phyloP scores from a whole-genome alignment of 2,329 filamentous ascomycete genomes.

The Fusarium equiseti region DNA sequence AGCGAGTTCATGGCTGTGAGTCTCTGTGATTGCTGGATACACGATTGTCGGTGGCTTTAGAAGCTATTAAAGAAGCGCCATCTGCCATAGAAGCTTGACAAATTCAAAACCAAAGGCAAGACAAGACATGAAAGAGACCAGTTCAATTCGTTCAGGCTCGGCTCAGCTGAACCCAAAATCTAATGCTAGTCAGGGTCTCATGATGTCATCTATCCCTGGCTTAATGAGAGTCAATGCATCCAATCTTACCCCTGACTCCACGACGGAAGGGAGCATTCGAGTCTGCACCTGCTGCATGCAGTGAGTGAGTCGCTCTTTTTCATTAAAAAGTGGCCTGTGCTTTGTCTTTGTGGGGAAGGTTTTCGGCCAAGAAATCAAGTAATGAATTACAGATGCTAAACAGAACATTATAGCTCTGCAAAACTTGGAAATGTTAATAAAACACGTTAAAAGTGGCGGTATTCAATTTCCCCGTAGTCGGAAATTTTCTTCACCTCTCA shows the following conservation, averaged over 20 bases:
- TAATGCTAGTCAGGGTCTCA: slow-evolving; percentile 38
- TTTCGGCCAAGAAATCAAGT: slow-evolving; percentile 31
- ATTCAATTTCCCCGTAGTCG: not conserved
- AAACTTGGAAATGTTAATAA: not conserved
- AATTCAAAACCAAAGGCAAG: slow-evolving; percentile 1
- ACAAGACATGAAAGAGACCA: slow-evolving; percentile 6
- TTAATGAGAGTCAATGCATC: slow-evolving; percentile 13
- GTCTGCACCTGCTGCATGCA: slow-evolving; percentile 22
- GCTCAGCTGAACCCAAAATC: slow-evolving; percentile 32
- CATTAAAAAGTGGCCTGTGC: slow-evolving; percentile 38
- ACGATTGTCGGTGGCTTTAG: slow-evolving; percentile 13
- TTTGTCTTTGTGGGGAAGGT: slow-evolving; percentile 34
- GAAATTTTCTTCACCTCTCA: not conserved
- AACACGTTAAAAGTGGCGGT: not conserved
- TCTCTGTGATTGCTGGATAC: slow-evolving; percentile 2
- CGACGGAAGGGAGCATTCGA: slow-evolving; percentile 18
- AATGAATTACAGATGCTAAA: not conserved
- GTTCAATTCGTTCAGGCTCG: slow-evolving; percentile 1
- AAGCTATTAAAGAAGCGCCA: slow-evolving; percentile 24
- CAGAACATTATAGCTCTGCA: slow-evolving; percentile 10
- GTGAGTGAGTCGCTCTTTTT: slow-evolving; percentile 35
- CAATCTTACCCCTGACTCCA: slow-evolving; percentile 39
- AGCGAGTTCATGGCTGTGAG: slow-evolving; percentile 62
- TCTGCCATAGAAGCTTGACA: slow-evolving; percentile 15
- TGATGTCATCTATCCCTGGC: slow-evolving; percentile 44